Conservation (phyloP, 257 asterid genomes). For the Cynanchum wilfordii region DNA sequence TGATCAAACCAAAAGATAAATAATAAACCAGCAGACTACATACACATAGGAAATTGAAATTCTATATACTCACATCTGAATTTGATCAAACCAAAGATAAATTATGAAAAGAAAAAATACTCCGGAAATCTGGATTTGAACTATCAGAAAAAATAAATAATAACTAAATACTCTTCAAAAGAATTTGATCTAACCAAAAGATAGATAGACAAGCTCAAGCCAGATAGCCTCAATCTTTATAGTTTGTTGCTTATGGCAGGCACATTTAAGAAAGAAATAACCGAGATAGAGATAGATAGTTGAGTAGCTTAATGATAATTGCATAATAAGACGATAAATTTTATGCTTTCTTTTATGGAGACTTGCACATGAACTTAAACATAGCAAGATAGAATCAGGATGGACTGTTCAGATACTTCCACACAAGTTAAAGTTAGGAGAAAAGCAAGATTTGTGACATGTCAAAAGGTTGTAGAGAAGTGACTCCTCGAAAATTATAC, state of each 20-base stretch:
- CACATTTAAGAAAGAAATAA: not conserved
- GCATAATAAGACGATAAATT: not conserved
- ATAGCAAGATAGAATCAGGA: not conserved
- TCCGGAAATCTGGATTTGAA: too few relatives aligned
- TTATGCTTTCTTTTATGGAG: too few relatives aligned
- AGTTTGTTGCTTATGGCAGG: not conserved
- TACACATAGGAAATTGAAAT: not conserved
- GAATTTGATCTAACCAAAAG: not conserved
- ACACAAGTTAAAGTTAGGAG: not conserved
- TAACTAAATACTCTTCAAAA: not conserved
- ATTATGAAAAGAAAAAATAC: too few relatives aligned
- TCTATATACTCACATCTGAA: not conserved
- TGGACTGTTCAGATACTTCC: not conserved
- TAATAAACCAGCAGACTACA: not conserved
- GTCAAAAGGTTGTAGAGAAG: not conserved
- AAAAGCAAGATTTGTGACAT: not conserved
- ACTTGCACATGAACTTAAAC: not conserved
- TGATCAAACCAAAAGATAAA: not conserved
- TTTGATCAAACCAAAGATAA: not conserved
- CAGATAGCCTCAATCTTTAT: not conserved
- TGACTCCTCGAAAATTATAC: not conserved
- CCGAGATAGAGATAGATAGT: not conserved
- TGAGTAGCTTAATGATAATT: not conserved
- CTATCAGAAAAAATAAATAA: too few relatives aligned
- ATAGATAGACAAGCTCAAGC: constrained; percentile 9